phyloP scores from a whole-genome alignment of 306 rosid species.

The Fragaria iinumae region DNA sequence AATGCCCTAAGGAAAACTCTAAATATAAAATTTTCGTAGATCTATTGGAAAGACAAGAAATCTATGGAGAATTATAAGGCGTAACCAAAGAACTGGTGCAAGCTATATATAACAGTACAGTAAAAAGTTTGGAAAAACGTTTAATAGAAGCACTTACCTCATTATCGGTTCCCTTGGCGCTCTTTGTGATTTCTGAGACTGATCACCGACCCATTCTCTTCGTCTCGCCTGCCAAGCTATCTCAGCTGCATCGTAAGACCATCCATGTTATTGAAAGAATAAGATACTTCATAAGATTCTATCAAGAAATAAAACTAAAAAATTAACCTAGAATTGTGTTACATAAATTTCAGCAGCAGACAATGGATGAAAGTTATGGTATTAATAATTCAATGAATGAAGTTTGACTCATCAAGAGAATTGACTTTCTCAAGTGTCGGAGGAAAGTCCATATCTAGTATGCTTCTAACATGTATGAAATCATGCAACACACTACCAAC shows the following conservation, averaged over 20 bases:
- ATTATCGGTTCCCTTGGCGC: conserved; percentile 47
- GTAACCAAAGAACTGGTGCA: not conserved
- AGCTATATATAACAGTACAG: not conserved
- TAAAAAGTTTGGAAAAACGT: not conserved
- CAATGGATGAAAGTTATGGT: not conserved
- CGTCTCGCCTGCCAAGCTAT: conserved; percentile 61
- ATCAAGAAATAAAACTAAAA: not conserved
- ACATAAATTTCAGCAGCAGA: conserved; percentile 1
- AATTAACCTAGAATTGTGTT: not conserved
- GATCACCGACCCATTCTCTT: conserved; percentile 63
- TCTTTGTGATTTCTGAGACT: conserved; percentile 35
- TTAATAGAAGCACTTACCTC: conserved; percentile 42
- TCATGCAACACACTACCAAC: not conserved
- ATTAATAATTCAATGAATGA: not conserved
- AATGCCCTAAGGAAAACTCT: not conserved
- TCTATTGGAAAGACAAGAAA: not conserved
- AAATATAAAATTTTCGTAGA: not conserved
- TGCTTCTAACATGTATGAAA: conserved; percentile 3
- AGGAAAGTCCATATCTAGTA: not conserved
- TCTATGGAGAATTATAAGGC: not conserved
- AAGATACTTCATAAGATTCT: conserved; percentile 12
- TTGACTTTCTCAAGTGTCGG: not conserved
- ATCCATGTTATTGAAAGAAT: not conserved
- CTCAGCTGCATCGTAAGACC: conserved; percentile 52
- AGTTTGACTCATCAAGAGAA: not conserved